Conservation (phyloP, 345 rosid species). For the Turritis glabra region DNA sequence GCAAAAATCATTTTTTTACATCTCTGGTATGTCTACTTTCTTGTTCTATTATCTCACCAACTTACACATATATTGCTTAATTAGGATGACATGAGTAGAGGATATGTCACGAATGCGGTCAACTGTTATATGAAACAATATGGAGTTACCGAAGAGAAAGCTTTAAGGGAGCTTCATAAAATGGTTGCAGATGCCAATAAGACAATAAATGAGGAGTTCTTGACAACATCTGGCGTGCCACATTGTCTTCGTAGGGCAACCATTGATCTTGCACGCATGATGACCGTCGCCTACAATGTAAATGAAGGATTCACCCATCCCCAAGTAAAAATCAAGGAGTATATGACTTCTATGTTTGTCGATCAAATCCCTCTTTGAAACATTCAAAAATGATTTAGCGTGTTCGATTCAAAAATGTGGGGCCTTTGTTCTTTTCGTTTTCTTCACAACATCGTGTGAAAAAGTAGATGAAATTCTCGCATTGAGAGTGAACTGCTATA, state of each 20-base stretch:
- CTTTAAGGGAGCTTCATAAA: not conserved
- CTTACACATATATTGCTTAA: not conserved
- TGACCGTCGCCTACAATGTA: not conserved
- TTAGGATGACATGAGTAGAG: slow-evolving; percentile 42
- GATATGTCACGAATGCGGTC: not conserved
- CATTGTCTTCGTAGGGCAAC: not conserved
- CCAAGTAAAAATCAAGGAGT: slow-evolving; percentile 6
- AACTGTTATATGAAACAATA: slow-evolving; percentile 32
- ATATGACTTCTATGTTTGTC: not conserved
- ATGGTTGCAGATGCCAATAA: not conserved
- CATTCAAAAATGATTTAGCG: not conserved
- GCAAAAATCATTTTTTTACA: not conserved
- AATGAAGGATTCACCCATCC: slow-evolving; percentile 9
- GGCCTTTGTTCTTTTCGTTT: not conserved
- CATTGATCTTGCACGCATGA: not conserved
- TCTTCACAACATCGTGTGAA: not conserved
- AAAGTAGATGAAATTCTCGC: too few species aligned
- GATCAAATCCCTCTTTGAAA: slow-evolving; percentile 8
- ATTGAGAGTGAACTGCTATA: not conserved
- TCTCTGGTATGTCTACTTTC: not conserved
- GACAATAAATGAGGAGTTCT: slow-evolving; percentile 17
- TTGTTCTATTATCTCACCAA: not conserved
- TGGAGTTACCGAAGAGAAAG: slow-evolving; percentile 14
- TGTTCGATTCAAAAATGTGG: not conserved
- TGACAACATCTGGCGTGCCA: slow-evolving; percentile 3